Evolutionary conservation across 2,329 filamentous ascomycete genomes (phyloP).

Genomic region (Colletotrichum camelliae): DNA sequence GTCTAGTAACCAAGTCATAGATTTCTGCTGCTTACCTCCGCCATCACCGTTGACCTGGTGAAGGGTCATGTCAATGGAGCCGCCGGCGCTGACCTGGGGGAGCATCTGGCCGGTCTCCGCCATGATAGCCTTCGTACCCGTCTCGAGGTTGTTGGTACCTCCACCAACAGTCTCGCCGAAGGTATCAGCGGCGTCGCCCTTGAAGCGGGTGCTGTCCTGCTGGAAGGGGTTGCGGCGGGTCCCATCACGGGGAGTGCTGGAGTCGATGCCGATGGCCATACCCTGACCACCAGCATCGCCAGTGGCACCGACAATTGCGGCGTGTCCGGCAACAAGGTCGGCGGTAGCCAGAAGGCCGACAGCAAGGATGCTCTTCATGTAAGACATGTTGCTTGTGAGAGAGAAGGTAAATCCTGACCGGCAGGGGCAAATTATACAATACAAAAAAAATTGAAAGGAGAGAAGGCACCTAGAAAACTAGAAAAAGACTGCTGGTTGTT

Average conservation of each 20-base stretch:
- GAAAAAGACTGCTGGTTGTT: conserved; percentile 6
- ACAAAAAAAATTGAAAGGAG: conserved; percentile 15
- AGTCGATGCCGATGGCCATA: conserved; percentile 56
- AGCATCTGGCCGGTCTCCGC: conserved; percentile 59
- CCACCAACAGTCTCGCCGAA: conserved; percentile 64
- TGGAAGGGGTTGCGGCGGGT: conserved; percentile 67
- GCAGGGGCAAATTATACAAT: conserved; percentile 20
- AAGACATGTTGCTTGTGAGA: conserved; percentile 30
- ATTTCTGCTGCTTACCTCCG: conserved; percentile 46
- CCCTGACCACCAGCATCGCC: conserved; percentile 64
- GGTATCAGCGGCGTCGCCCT: conserved; percentile 53
- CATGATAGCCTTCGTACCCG: conserved; percentile 63
- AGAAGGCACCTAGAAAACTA: conserved; percentile 1
- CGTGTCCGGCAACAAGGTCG: conserved; percentile 64
- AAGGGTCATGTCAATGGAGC: conserved; percentile 64
- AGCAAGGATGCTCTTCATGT: conserved; percentile 36
- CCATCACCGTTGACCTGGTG: conserved; percentile 74
- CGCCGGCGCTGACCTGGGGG: conserved; percentile 64
- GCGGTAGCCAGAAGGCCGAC: conserved; percentile 58
- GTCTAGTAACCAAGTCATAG: too few species aligned
- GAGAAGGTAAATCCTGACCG: conserved; percentile 20
- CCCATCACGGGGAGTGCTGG: conserved; percentile 64
- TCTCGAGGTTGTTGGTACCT: conserved; percentile 62
- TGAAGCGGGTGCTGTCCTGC: conserved; percentile 68
- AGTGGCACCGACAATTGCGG: conserved; percentile 62